Percentiles rank a stretch among this genome's conserved stretches.
phyloP scores from a whole-genome alignment of 1,139 yeast genomes.

The Hyphopichia buzzinii region DNA sequence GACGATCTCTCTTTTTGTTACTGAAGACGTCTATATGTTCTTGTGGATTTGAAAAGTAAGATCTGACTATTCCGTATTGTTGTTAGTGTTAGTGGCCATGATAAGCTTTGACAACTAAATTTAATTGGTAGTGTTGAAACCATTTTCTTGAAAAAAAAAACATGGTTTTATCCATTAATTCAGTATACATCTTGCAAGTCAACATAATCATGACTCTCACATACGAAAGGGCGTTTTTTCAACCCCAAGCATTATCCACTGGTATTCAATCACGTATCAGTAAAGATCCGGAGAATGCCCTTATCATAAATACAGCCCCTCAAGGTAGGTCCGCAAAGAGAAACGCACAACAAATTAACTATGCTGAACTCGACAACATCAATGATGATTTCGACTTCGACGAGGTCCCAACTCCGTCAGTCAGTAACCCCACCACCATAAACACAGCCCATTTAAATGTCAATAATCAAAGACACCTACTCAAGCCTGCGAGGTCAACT shows the following conservation, averaged over 20 bases:
- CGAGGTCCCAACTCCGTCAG: slow-evolving; percentile 39
- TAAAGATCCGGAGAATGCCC: slow-evolving; percentile 57
- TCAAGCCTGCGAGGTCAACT: slow-evolving; percentile 30
- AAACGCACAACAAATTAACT: slow-evolving; percentile 69
- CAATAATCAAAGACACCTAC: slow-evolving; percentile 28
- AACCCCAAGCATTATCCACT: slow-evolving; percentile 76
- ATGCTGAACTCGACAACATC: slow-evolving; percentile 67
- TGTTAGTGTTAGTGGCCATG: too few relatives aligned
- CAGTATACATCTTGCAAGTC: too few relatives aligned
- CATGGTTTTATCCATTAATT: too few relatives aligned
- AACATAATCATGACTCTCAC: slow-evolving; percentile 15
- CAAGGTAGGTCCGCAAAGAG: slow-evolving; percentile 78
- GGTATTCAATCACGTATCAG: slow-evolving; percentile 66
- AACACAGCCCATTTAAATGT: slow-evolving; percentile 23
- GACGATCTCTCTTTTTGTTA: too few relatives aligned
- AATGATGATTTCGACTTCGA: slow-evolving; percentile 71
- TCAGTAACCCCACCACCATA: slow-evolving; percentile 17
- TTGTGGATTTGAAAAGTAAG: too few relatives aligned
- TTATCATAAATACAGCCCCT: slow-evolving; percentile 66
- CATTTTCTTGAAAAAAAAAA: too few relatives aligned
- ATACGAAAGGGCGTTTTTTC: slow-evolving; percentile 23
- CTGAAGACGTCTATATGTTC: too few relatives aligned
- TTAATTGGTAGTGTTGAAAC: too few relatives aligned
- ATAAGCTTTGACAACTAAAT: too few relatives aligned
- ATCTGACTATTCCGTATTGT: too few relatives aligned